These are phyloP conservation scores for Jackrogersella multiformis DNA, from an alignment of 495 filamentous ascomycete genomes.

Conservation along the genomic window DNA sequence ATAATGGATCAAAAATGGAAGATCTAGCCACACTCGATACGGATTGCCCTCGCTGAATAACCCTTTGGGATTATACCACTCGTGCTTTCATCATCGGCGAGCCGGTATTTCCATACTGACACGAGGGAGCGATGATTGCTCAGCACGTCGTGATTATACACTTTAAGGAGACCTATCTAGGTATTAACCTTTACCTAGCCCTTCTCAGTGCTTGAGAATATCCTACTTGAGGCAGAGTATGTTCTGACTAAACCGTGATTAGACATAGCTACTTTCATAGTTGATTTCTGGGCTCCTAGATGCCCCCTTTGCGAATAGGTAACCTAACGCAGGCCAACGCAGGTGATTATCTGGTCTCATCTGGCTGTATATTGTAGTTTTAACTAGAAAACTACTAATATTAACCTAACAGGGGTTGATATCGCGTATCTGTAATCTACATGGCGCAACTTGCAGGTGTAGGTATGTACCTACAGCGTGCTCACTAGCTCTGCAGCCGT, in stretches of 20 bases:
- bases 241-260: background rate
- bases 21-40: slow-evolving; percentile 24
- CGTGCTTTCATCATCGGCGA: background rate
- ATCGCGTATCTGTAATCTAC: slow-evolving; percentile 38
- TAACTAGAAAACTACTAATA: slow-evolving; percentile 3
- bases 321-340: background rate
- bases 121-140: slow-evolving; percentile 3
- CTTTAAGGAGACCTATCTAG: slow-evolving; percentile 5
- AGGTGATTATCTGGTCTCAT: background rate
- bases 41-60: slow-evolving; percentile 15
- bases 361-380: background rate
- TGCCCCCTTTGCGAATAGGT: background rate
- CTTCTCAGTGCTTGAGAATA: slow-evolving; percentile 5
- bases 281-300: background rate
- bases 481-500: slow-evolving; percentile 18
- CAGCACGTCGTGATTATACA: slow-evolving; percentile 1
- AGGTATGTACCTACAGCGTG: slow-evolving; percentile 23
- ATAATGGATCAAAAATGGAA: background rate
- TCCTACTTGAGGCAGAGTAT: background rate
- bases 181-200: slow-evolving; percentile 13
- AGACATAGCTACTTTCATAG: background rate
- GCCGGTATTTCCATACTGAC: background rate
- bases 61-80: background rate
- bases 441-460: slow-evolving; percentile 21
- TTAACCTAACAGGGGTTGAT: slow-evolving; percentile 12